Percentiles rank a stretch among this genome's conserved stretches.
These are phyloP conservation scores for Debaryomyces robertsiae DNA, from an alignment of 1,139 yeast species.

Conservation along the genomic window DNA sequence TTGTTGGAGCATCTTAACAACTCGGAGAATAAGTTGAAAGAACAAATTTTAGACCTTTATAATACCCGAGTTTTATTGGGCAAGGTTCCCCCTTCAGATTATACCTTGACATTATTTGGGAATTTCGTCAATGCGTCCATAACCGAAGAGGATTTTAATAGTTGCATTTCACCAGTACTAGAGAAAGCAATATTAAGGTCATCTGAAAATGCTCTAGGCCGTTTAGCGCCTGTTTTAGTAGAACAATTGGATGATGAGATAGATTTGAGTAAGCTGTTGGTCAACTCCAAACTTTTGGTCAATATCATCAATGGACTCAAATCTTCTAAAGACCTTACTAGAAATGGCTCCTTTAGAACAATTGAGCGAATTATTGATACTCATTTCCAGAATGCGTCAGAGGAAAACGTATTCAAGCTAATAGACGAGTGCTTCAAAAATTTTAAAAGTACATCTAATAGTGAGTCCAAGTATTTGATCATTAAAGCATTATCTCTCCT, in stretches of 20 bases:
- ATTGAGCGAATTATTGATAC: slow-evolving; percentile 31
- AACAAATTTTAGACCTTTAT: slow-evolving; percentile 20
- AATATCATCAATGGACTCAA: slow-evolving; percentile 69
- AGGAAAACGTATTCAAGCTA: slow-evolving; percentile 22
- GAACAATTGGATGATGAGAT: slow-evolving; percentile 30
- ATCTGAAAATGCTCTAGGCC: slow-evolving; percentile 68
- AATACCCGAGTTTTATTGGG: slow-evolving; percentile 46
- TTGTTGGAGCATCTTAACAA: slow-evolving; percentile 28
- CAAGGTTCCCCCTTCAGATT: slow-evolving; percentile 28
- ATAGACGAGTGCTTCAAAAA: slow-evolving; percentile 59
- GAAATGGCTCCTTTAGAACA: slow-evolving; percentile 53
- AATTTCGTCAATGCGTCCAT: slow-evolving; percentile 47
- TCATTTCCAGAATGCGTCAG: slow-evolving; percentile 19
- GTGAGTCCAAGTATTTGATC: slow-evolving; percentile 60
- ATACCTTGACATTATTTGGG: slow-evolving; percentile 24
- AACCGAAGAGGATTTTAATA: slow-evolving; percentile 42
- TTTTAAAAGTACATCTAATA: slow-evolving; percentile 61
- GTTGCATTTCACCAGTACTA: slow-evolving; percentile 56
- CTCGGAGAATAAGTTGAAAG: slow-evolving; percentile 16
- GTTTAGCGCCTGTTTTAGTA: slow-evolving; percentile 54
- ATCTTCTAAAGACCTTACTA: slow-evolving; percentile 68
- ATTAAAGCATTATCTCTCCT: slow-evolving; percentile 30
- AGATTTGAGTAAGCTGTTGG: slow-evolving; percentile 20
- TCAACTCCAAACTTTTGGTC: slow-evolving; percentile 52
- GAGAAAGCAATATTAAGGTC: slow-evolving; percentile 82